Evolutionary conservation across 2,329 filamentous ascomycete species (phyloP).

Genomic region (Leptodontidium sp.): DNA sequence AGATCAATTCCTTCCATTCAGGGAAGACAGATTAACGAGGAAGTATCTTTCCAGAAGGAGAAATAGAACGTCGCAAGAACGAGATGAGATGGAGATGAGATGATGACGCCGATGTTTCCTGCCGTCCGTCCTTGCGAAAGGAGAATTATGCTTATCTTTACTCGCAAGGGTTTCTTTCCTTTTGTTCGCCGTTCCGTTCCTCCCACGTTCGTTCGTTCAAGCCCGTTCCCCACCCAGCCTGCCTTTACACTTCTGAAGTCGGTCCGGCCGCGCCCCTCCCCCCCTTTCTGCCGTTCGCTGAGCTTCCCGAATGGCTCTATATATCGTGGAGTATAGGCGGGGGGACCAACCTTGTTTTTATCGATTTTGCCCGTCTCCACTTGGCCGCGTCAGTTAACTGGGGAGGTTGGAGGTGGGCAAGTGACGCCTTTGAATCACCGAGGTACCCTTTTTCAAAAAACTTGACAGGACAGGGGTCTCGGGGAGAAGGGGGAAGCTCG

Average conservation of each 20-base stretch:
- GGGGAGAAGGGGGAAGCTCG: background rate
- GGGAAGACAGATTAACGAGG: background rate
- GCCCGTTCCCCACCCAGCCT: background rate
- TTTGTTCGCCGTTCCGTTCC: background rate
- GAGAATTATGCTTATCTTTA: slow-evolving; percentile 16
- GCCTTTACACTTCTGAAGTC: background rate
- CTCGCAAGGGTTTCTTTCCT: background rate
- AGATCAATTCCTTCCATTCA: background rate
- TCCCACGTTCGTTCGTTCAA: background rate
- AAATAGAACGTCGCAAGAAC: background rate
- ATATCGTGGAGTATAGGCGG: slow-evolving; percentile 24
- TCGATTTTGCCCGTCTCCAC: slow-evolving; percentile 11
- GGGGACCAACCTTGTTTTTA: slow-evolving; percentile 20
- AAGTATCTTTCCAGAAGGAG: slow-evolving; percentile 6
- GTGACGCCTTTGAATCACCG: slow-evolving; percentile 13
- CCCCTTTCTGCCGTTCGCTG: background rate
- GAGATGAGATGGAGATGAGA: background rate
- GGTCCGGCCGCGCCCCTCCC: background rate
- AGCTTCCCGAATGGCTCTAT: slow-evolving; percentile 20
- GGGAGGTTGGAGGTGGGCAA: background rate
- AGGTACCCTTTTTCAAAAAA: background rate
- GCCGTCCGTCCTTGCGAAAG: background rate
- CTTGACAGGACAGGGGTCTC: slow-evolving; percentile 4
- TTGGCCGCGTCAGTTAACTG: slow-evolving; percentile 5
- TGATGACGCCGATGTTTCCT: background rate